Evolutionary conservation across 768 basidiomycete genomes (phyloP), one percentile per base, ranked within the genome.

Genomic region (Panaeolus papilionaceus): DNA sequence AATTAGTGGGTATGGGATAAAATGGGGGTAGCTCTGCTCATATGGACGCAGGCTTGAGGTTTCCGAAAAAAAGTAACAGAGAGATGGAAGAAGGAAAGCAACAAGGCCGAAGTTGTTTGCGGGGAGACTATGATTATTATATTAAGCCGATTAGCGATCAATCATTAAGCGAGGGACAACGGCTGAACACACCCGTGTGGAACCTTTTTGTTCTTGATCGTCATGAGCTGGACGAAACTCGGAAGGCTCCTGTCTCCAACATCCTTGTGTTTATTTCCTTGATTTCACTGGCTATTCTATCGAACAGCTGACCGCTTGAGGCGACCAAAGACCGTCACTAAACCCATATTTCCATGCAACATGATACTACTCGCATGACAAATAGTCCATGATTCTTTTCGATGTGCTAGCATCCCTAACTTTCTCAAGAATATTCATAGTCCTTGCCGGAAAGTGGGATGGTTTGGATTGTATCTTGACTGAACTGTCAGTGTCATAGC

Each of bases 181-280:
- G 12, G 8, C 47, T 51, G 8, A 18, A 20, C 10, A 33, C 18
- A 16, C 0, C 47, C 54, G 16, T 33, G 28, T 58, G 54, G 26
- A 58, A 58, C 54, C 16, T 58, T 58, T 58, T 37, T 28, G 10
- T 33, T 58, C 20, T 28, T 37, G 54, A 58, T 33, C 54, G 33
- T 37, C 28, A 58, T 58, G 12, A 23, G 47, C 20, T 49, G 47
- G 47, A 23, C 47, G 23, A 49, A 49, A 49, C 47, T 49, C 47
- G 20, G 47, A 49, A 33, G 3, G 6, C 54, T 14, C 54, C 54
- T 28, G 42, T 28, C n/a, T 51, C 26, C 26, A 49, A 23, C 54
- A 28, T 58, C 10, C 47, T 51, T 51, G 47, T 51, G 47, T 51
- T 51, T 51, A 40, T 40, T 40, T 16, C 16, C 16, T 44, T 6